A percentile compares a stretch with the other conserved stretches of the same genome.
Evolutionary conservation across 2,329 filamentous ascomycete species (phyloP).

Genomic region (Hymenoscyphus fraxineus): DNA sequence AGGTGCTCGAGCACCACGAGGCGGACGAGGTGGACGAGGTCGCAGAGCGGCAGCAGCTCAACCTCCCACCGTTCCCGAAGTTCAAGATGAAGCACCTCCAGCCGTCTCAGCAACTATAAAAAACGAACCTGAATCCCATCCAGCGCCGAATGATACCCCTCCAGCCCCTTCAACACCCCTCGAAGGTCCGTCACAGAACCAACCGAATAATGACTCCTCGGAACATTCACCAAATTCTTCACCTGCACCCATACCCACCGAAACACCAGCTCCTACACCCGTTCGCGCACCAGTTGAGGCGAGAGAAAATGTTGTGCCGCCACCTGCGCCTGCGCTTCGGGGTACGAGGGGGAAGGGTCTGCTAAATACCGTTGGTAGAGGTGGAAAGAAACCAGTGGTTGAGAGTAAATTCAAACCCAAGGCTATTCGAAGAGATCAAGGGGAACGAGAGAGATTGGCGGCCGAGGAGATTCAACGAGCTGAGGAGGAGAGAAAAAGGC

Average conservation of each 20-base stretch:
- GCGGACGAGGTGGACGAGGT: conserved; percentile 16
- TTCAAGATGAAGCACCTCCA: conserved; percentile 3
- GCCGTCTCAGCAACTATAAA: conserved; percentile 14
- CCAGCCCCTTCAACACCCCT: conserved; percentile 3
- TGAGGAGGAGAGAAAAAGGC: conserved; percentile 6
- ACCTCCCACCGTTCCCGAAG: conserved; percentile 3
- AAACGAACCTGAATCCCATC: conserved; percentile 10
- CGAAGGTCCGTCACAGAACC: conserved; percentile 17
- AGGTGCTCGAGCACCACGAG: conserved; percentile 15
- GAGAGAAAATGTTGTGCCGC: conserved; percentile 4
- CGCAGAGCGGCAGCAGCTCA: conserved; percentile 16
- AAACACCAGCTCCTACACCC: conserved; percentile 33
- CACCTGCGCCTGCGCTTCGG: conserved; percentile 13
- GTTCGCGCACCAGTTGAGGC: conserved; percentile 14
- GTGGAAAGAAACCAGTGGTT: conserved; percentile 14
- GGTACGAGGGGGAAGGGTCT: conserved; percentile 18
- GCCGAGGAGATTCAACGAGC: conserved; percentile 21
- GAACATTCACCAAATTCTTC: conserved; percentile 30
- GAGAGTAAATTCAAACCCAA: conserved; percentile 35
- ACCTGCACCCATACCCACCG: conserved; percentile 29
- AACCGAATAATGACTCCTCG: conserved; percentile 14
- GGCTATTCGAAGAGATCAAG: conserved; percentile 27
- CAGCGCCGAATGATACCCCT: conserved; percentile 9
- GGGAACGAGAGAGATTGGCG: conserved; percentile 27
- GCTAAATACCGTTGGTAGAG: conserved; percentile 17